Percentiles rank a stretch among this genome's conserved stretches.
Conservation (phyloP, 352 stramenopile species). For the Globisporangium ultimum region DNA sequence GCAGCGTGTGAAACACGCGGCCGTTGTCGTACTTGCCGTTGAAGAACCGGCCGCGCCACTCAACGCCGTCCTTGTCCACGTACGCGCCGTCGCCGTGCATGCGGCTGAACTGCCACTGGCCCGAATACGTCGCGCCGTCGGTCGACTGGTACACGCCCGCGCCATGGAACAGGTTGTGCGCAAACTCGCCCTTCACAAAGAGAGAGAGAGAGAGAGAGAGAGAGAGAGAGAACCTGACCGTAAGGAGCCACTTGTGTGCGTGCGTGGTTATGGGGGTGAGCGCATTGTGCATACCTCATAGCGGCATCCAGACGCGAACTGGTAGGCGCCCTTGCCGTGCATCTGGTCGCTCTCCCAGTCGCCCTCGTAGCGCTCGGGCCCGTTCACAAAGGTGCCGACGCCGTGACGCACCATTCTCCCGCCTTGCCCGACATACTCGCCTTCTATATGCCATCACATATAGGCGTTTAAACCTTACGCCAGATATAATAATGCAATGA, state of each 20-base stretch:
- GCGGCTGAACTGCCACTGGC: slow-evolving; percentile 53
- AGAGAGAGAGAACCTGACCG: neutral
- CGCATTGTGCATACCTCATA: slow-evolving; percentile 50
- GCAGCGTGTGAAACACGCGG: slow-evolving; percentile 70
- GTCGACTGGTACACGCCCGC: slow-evolving; percentile 59
- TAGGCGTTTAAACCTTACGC: neutral
- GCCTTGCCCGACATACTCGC: slow-evolving; percentile 34
- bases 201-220: neutral
- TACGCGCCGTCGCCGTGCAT: slow-evolving; percentile 83
- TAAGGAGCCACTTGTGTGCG: too few species aligned
- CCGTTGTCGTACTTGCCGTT: slow-evolving; percentile 87
- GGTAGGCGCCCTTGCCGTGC: slow-evolving; percentile 59
- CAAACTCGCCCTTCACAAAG: slow-evolving; percentile 48
- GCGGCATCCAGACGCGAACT: slow-evolving; percentile 59
- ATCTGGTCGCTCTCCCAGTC: slow-evolving; percentile 66
- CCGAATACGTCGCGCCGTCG: slow-evolving; percentile 55
- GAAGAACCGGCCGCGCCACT: slow-evolving; percentile 64
- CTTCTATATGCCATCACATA: slow-evolving; percentile 21
- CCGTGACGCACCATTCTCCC: slow-evolving; percentile 54
- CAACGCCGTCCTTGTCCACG: slow-evolving; percentile 71
- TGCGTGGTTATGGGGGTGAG: too few species aligned
- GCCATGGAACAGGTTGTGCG: slow-evolving; percentile 58
- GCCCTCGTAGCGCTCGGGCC: slow-evolving; percentile 62
- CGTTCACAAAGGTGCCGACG: slow-evolving; percentile 39
- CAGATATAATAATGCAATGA: slow-evolving; percentile 7